Percentiles rank a stretch among this genome's conserved stretches.
Evolutionary conservation across 208 protist genomes (phyloP).

Genomic region (Porcisia deanei): DNA sequence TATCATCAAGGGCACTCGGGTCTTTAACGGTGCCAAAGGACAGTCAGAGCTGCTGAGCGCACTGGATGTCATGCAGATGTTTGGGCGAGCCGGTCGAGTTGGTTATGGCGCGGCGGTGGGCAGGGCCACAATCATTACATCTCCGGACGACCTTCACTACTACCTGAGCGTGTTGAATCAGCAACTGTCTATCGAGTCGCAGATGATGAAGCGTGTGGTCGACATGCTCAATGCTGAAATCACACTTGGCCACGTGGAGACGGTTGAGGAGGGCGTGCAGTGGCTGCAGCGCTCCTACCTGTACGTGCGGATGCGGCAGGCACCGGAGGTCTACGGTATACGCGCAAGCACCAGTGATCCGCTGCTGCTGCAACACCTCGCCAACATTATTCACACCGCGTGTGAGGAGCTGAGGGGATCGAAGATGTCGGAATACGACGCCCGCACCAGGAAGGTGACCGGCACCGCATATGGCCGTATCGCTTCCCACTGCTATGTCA

Average conservation of each 20-base stretch:
- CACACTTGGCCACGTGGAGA: conserved; percentile 95
- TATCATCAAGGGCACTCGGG: conserved; percentile 99
- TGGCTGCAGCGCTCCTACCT: conserved; percentile 99
- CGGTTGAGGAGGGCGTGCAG: conserved; percentile 92
- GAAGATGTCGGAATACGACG: conserved; percentile 95
- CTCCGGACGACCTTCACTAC: conserved; percentile 97
- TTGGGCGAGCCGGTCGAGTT: conserved; percentile 98
- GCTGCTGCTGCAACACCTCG: conserved; percentile 80
- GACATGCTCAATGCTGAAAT: conserved; percentile 99
- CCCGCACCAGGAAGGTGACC: conserved; percentile 81
- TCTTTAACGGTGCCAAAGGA: conserved; percentile 98
- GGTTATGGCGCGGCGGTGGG: conserved; percentile 93
- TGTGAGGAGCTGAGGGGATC: conserved; percentile 88
- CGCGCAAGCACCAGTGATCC: conserved; percentile 85
- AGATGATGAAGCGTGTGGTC: conserved; percentile 95
- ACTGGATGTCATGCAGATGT: conserved; percentile 99
- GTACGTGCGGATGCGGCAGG: conserved; percentile 97
- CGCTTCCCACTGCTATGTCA: conserved; percentile 98
- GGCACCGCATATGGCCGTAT: conserved; percentile 98
- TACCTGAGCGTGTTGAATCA: conserved; percentile 99
- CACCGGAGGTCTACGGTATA: conserved; percentile 95
- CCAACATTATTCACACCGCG: conserved; percentile 96
- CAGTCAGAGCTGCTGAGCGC: conserved; percentile 95
- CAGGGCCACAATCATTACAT: conserved; percentile 97
- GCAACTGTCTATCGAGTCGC: conserved; percentile 99